Evolutionary conservation across 2,329 filamentous ascomycete genomes (phyloP), one percentile per base, ranked within the genome.

Genomic region (Orbilia javanica): DNA sequence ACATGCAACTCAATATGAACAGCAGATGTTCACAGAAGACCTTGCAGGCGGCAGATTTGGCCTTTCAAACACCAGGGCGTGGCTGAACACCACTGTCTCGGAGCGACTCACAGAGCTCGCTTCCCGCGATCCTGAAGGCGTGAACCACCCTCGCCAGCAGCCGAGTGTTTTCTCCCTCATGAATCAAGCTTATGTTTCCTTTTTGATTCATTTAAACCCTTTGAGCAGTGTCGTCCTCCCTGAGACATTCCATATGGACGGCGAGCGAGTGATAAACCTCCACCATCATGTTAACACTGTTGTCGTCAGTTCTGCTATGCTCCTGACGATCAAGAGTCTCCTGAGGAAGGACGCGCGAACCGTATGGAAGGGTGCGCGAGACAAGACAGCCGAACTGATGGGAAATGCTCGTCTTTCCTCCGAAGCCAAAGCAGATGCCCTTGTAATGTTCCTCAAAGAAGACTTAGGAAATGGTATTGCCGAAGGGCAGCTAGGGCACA

Each of bases 261-360:
- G 86, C 46, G 88, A 87, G 66, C 91, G 92, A 15, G 88, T 93
- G 48, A 84, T 85, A 1, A 86, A 87, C 22, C 87, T 89, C 57
- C 88, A 89, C 7, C 83, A 85, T 27, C 86, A 89, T 73, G 86
- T 89, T 0, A 84, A 91, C 53, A 88, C 89, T 52, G 90, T 95
- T 81, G 88, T 92, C 22, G 92, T 91, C 0, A 88, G 91, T 2
- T 92, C 91, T 0, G 91, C 92, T 0, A 91, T 95, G 57, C 85
- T 94, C 29, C 85, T 95, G 13, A 93, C 93, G 64, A 91, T 91
- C 83, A 96, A 96, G 85, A 95, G 94, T 81, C 86, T 95, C 6
- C 87, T 96, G 34, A 94, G 94, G 84, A 89, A 93, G 15, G 92
- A 95, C 82, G 91, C 93, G 2, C 89, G 93, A 52, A 88, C 88